phyloP scores from a whole-genome alignment of 441 rosid species.

The Populus hybrid region DNA sequence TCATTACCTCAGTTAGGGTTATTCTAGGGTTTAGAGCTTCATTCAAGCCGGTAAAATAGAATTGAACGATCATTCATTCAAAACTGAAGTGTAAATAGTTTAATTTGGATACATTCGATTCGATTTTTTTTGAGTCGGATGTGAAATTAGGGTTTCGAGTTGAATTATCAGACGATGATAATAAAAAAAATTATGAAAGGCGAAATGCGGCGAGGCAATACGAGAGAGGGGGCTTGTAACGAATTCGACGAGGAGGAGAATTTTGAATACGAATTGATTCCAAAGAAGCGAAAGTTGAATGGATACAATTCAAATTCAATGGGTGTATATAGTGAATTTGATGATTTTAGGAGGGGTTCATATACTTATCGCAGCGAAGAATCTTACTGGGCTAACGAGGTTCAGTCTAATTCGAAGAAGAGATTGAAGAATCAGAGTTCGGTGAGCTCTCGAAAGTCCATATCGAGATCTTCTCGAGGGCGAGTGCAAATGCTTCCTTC shows the following conservation, averaged over 20 bases:
- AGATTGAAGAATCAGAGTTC: conserved; percentile 30
- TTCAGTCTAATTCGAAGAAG: conserved; percentile 31
- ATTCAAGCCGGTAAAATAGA: neutral
- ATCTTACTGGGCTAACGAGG: conserved; percentile 34
- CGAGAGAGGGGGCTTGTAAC: conserved; percentile 36
- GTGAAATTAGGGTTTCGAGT: conserved; percentile 36
- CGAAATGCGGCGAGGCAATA: conserved; percentile 60
- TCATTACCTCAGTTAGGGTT: conserved; percentile 21
- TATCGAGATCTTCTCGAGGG: conserved; percentile 49
- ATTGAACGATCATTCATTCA: neutral
- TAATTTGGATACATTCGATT: conserved; percentile 1
- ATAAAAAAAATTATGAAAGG: conserved; percentile 51
- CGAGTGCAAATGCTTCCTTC: conserved; percentile 57
- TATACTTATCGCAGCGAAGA: conserved; percentile 48
- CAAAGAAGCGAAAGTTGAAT: conserved; percentile 50
- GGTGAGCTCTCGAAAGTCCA: conserved; percentile 24
- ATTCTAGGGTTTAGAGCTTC: conserved; percentile 17
- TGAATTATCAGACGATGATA: conserved; percentile 43
- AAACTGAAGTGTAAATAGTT: neutral
- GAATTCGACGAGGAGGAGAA: conserved; percentile 39
- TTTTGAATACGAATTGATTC: conserved; percentile 33
- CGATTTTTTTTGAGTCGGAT: neutral
- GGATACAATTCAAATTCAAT: conserved; percentile 29
- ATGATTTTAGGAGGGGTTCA: conserved; percentile 41
- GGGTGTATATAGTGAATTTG: conserved; percentile 31